Base-by-base conservation (phyloP, 805 yeast species). In the Saccharomyces jurei region DNA sequence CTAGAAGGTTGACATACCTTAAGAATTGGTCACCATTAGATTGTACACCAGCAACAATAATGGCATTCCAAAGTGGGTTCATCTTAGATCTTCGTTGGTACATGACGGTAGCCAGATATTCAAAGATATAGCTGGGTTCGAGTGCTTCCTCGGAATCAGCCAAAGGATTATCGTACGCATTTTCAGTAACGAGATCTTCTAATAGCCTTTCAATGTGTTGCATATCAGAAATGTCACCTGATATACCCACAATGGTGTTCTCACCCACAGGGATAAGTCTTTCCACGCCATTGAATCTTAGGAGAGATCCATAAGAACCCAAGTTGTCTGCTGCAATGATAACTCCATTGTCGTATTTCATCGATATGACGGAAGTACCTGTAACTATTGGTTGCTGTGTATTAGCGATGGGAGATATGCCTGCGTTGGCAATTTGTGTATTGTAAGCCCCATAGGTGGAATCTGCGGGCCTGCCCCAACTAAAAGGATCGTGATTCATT, bases 401-500 rank as follows among this genome's bases (percentile, higher is more conserved):
- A 71, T 88, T 85, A 83, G 83, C 81, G 54, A 77, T 80, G 30
- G 97, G 97, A 67, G 83, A 79, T 48, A 74, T 74, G 0, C 71
- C 59, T 28, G 90, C 90, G 58, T 83, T 73, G 50, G 96, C 87
- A 63, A 91, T 92, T 50, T 79, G 71, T 54, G 77, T 77, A 69
- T 86, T 87, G 74, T 91, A 94, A 6, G 75, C 69, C 17, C 99
- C 99, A 65, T 94, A 94, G 1, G 83, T 78, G 48, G 80, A 82
- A 68, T 87, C 83, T 44, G 86, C 77, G 56, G 98, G 98, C 74
- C 97, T 87, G 25, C 98, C 99, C 99, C 99, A 92, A 63, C 79
- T 78, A 64, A 78, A 83, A 59, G 97, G 98, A 77, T 87, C 88
- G 89, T 94, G 98, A 66, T 92, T 87, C 99, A 92, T 94, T 94